phyloP scores from a whole-genome alignment of 139 green algal species.

The Chlorella sp. region DNA sequence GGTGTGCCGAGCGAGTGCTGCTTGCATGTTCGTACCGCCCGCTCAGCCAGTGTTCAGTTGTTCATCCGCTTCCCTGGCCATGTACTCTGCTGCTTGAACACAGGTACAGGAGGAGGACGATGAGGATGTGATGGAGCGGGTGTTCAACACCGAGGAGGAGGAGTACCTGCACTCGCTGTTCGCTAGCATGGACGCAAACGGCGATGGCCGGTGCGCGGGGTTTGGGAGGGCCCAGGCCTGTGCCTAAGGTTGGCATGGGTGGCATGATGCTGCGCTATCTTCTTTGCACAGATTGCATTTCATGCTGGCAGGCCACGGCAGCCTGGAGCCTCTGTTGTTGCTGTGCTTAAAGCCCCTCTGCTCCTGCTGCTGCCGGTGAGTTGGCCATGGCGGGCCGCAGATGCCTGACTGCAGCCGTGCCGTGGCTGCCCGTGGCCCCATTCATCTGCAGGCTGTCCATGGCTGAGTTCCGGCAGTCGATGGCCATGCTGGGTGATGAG shows the following conservation, averaged over 20 bases:
- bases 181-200: neutral
- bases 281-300: no score
- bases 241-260: neutral
- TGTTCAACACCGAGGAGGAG: neutral
- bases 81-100: no score
- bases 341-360: no score
- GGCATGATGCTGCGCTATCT: neutral
- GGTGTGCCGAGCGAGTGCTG: neutral
- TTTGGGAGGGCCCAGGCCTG: neutral
- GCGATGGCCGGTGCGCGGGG: conserved; percentile 17
- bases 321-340: no score
- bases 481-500: neutral
- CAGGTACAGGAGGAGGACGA: neutral
- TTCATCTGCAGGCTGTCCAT: conserved; percentile 25
- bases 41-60: no score
- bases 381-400: no score
- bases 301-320: no score
- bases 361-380: no score
- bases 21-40: neutral
- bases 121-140: neutral
- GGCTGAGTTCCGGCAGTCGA: conserved; percentile 18
- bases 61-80: no score
- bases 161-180: conserved; percentile 13
- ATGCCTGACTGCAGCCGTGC: no score
- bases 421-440: no score